A percentile compares a stretch with the other conserved stretches of the same genome.
Conservation (phyloP, 2,329 filamentous ascomycete genomes). For the Phoma sp. region DNA sequence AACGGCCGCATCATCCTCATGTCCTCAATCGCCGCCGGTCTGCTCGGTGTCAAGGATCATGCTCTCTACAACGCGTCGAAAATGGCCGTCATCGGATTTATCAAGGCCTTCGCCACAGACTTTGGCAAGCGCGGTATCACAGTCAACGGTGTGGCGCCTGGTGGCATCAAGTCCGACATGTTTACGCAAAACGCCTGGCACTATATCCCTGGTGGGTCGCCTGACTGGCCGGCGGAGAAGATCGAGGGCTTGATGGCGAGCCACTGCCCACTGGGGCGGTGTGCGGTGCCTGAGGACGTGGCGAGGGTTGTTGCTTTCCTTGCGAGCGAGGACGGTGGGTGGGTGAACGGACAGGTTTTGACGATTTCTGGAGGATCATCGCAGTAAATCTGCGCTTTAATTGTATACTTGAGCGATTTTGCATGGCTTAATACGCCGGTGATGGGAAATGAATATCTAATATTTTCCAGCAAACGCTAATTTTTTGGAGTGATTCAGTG, state of each 20-base stretch:
- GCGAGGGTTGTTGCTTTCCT: conserved; percentile 53
- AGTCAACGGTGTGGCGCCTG: conserved; percentile 75
- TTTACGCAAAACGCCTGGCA: conserved; percentile 68
- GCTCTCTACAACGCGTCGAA: conserved; percentile 76
- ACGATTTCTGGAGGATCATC: conserved; percentile 53
- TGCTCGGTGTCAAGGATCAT: conserved; percentile 74
- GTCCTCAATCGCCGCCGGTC: conserved; percentile 72
- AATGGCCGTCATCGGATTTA: conserved; percentile 76
- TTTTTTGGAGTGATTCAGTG: no score
- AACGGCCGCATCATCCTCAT: conserved; percentile 79
- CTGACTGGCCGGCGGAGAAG: conserved; percentile 59
- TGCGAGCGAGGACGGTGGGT: conserved; percentile 50
- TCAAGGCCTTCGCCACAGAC: conserved; percentile 75
- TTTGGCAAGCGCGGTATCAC: conserved; percentile 73
- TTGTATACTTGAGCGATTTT: conserved; percentile 1
- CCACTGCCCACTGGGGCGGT: conserved; percentile 58
- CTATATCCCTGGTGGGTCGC: conserved; percentile 58
- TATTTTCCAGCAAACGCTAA: neutral
- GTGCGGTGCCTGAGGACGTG: conserved; percentile 57
- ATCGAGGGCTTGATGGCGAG: conserved; percentile 60
- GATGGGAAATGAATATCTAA: neutral
- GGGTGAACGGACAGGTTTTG: conserved; percentile 52
- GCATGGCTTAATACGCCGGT: neutral
- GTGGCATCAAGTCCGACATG: conserved; percentile 80
- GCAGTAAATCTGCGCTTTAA: conserved; percentile 36